Base-by-base conservation (phyloP, 805 yeast genomes). In the Kuraishia borneana region DNA sequence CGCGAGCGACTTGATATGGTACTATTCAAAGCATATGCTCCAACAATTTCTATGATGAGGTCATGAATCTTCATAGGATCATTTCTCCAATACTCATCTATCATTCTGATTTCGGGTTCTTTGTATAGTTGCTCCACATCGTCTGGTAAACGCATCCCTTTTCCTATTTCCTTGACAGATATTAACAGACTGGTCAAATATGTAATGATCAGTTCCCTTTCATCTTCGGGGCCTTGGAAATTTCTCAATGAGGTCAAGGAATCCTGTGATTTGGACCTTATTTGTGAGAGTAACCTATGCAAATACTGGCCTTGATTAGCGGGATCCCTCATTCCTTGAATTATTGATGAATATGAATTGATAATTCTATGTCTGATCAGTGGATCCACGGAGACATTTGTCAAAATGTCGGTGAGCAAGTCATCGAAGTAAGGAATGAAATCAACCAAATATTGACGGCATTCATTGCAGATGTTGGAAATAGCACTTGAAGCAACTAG, bases 121-220 rank as follows among this genome's bases (percentile, higher is more conserved):
- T 58, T 57, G 28, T 53, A 57, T 17, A 54, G 53, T 8, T 62
- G 68, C 28, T 60, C 65, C 2, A 60, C 56, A 18, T 76, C 84
- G 26, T 65, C 74, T 0, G 83, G 77, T 2, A 69, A 53, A 33
- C 72, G 71, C 46, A 80, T 53, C 0, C 87, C 84, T 36, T 76
- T 78, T 0, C 85, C 92, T 3, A 84, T 58, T 35, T 79, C 83
- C n/a, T 66, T 65, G 0, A 85, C 51, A 46, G 85, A 81, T 10
- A 70, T 56, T 18, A 83, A 52, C 31, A 83, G 53, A 18, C 87
- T 76, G 2, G 64, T 47, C 1, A 70, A 45, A 41, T 76, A 77
- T 3, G 70, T 74, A 3, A 54, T 42, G 21, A 61, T 59, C 5
- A 40, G 39, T 21, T 49, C 50, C 3, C 36, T 39, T 8, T 46